Evolutionary conservation across 2,329 filamentous ascomycete genomes (phyloP), one percentile per base, ranked within the genome.

Genomic region (Trichoderma oligosporum): DNA sequence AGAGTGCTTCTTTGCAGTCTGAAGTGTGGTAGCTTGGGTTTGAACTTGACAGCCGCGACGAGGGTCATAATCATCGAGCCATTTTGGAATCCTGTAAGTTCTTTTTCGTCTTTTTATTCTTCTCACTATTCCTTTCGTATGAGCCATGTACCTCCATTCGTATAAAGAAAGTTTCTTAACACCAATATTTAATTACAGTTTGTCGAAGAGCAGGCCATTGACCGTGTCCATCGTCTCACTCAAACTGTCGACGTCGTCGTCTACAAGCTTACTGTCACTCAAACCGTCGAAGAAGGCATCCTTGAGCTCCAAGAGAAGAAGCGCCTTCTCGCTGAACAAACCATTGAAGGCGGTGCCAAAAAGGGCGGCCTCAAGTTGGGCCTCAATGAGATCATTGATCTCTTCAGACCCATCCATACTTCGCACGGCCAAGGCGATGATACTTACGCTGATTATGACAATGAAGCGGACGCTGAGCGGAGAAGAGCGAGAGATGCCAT

Each of bases 151-250:
- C 6, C 8, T 22, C 14, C 6, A 9, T 16, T 2, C 11, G 5
- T 27, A 24, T 45, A n/a, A n/a, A n/a, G n/a, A n/a, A n/a, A n/a
- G n/a, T n/a, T n/a, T n/a, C n/a, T n/a, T n/a, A n/a, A n/a, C n/a
- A n/a, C n/a, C n/a, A n/a, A n/a, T n/a, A n/a, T 25, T 25, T 14
- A 16, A 33, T 56, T 3, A n/a, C 64, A 89, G 82, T 99, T 99
- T 68, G 91, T 99, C 31, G 94, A 99, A 77, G 94, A 99, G 71
- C 94, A 99, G 78, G 94, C 94, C 47, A 99, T 99, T 65, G 94
- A 99, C 73, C 91, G 94, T 55, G 94, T 99, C 24, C 94, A 99
- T 70, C 91, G 94, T n/a, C 86, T 99, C 53, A 97, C 96, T 38
- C 94, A 99, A 73, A 97, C 91, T 1, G 82, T 93, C 38, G 92